Evolutionary conservation across 139 green algal species (phyloP), one percentile per base, ranked within the genome.

Genomic region (Penium margaritaceum): DNA sequence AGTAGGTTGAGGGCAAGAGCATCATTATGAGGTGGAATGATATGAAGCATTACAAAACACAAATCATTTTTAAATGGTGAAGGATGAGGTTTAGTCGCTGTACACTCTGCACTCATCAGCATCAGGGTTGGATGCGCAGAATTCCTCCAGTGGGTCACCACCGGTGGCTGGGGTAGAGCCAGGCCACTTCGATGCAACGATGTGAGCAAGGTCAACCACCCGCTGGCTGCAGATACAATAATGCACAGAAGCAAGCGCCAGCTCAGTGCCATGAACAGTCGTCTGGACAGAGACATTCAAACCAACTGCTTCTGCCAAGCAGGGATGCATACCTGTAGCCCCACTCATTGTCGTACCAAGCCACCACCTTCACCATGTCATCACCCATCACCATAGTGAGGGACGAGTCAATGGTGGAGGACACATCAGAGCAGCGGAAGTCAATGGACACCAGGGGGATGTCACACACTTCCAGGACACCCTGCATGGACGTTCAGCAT

Each of bases 361-460:
- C 90, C 29, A 95, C 87, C 37, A 96, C 81, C 81, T 87, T 87
- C 30, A 87, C 67, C 73, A 86, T 84, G 80, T 87, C 83, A 27
- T 87, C 83, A 32, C 83, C 83, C 76, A 87, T 86, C 32, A 99
- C 94, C 93, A 97, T 99, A 75, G 94, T 99, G 53, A 99, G 89
- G 60, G 87, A 88, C 41, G 91, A 83, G 77, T 99, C 94, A 46
- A 99, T 92, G 68, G 91, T 95, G 81, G 88, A 90, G 75, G 88
- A 95, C 60, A 91, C 86, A 61, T 93, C 84, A 43, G 87, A 90
- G 84, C 84, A 89, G 17, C 75, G 76, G 89, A 95, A 97, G 90
- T 99, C 94, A 36, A 90, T 85, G 33, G 94, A 98, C 78, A 99
- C 94, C 54, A 99, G 85, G 55, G 94, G 94, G 78, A 90, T 79